phyloP scores from a whole-genome alignment of 345 rosid genomes.

The Citropsis articulata region DNA sequence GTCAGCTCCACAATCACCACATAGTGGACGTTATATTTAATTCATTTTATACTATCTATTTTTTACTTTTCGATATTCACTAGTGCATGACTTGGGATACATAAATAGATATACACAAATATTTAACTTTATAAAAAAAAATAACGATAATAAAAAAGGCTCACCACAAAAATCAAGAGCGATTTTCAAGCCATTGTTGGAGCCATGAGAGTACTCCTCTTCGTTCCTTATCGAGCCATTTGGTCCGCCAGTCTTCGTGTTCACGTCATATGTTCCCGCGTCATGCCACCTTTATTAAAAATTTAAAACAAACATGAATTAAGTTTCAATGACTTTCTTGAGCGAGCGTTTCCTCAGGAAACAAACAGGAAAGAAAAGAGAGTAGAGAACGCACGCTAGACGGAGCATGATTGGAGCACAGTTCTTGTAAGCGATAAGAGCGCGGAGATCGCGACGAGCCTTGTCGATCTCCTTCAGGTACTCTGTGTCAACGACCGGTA shows the following conservation, averaged over 20 bases:
- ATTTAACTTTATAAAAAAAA: too few species aligned
- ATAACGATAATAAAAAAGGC: constrained; percentile 1
- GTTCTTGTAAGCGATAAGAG: constrained; percentile 74
- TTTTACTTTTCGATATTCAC: not conserved
- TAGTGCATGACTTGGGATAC: not conserved
- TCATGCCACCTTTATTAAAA: constrained; percentile 79
- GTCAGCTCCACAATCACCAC: not conserved
- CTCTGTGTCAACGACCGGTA: constrained; percentile 71
- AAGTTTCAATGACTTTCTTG: not conserved
- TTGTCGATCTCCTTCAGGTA: constrained; percentile 81
- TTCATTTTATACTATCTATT: not conserved
- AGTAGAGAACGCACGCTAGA: constrained; percentile 55
- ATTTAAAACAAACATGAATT: not conserved
- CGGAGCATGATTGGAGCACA: constrained; percentile 99
- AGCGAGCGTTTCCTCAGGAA: not conserved
- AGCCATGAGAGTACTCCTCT: constrained; percentile 70
- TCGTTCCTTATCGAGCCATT: constrained; percentile 90
- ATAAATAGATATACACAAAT: not conserved
- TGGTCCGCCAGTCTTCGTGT: constrained; percentile 81
- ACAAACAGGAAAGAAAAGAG: not conserved
- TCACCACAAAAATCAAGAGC: constrained; percentile 82
- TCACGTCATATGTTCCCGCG: constrained; percentile 86
- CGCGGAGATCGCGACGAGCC: constrained; percentile 93
- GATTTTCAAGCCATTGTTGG: constrained; percentile 76
- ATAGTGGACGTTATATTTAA: not conserved